phyloP scores from a whole-genome alignment of 192 early-diverging fungal genomes.

The Allomyces macrogynus region DNA sequence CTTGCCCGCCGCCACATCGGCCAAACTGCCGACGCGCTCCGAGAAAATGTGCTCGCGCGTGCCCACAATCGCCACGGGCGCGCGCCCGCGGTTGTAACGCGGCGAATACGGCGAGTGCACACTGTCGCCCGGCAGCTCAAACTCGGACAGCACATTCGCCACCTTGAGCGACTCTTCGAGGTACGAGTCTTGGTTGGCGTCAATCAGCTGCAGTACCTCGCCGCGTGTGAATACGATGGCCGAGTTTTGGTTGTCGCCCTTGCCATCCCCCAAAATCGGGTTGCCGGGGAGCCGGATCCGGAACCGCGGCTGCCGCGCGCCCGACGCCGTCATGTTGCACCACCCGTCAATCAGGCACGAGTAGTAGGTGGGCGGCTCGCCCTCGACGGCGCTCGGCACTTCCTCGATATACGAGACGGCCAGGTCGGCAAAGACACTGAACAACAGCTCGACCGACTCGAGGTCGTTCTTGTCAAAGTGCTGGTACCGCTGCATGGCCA shows the following conservation, averaged over 20 bases:
- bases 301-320: constrained; percentile 14
- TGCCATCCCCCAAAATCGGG: constrained; percentile 75
- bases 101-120: no score
- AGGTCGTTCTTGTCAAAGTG: constrained; percentile 37
- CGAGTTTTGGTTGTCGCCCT: constrained; percentile 79
- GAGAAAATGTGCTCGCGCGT: constrained; percentile 73
- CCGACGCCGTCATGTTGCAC: no score
- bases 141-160: constrained; percentile 29
- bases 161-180: constrained; percentile 77
- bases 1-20: no score
- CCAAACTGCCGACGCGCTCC: constrained; percentile 11
- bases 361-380: no score
- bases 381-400: no score
- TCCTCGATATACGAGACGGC: no score
- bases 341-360: no score
- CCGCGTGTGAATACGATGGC: constrained; percentile 65
- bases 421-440: no score
- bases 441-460: constrained; percentile 1
- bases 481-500: constrained; percentile 64
- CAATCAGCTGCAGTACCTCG: constrained; percentile 67
- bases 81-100: no score
- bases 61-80: constrained; percentile 63
- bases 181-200: constrained; percentile 84
- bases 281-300: constrained; percentile 59
- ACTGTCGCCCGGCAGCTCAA: no score